These are phyloP conservation scores for Boletus subcaerulescens DNA, from an alignment of 768 basidiomycete species.

Conservation along the genomic window DNA sequence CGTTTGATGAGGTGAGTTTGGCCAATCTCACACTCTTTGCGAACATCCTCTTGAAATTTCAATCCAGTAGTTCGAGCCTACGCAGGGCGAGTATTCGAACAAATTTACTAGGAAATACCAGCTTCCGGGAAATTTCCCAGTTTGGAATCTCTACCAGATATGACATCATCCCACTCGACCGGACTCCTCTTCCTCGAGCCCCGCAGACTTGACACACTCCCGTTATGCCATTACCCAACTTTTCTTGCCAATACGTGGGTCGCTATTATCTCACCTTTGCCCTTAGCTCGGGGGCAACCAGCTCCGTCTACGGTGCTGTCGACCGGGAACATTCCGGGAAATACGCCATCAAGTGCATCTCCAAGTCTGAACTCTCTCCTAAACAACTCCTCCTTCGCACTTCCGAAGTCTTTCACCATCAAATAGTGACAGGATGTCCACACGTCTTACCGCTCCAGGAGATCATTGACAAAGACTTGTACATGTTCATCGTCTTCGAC, in stretches of 20 bases:
- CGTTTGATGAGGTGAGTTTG: too few relatives aligned
- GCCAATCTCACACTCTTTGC: too few relatives aligned
- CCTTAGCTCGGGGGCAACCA: slow-evolving; percentile 76
- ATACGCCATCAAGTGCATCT: slow-evolving; percentile 77
- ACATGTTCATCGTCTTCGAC: slow-evolving; percentile 67
- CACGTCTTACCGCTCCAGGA: slow-evolving; percentile 70
- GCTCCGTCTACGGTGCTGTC: slow-evolving; percentile 72
- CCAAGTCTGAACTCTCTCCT: slow-evolving; percentile 51
- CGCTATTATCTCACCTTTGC: slow-evolving; percentile 55
- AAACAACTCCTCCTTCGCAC: slow-evolving; percentile 57
- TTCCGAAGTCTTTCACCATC: slow-evolving; percentile 66
- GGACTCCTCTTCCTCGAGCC: background rate
- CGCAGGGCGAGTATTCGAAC: too few relatives aligned
- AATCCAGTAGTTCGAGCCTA: too few relatives aligned
- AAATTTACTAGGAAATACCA: background rate
- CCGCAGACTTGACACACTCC: background rate
- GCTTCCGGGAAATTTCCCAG: background rate
- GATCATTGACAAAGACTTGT: slow-evolving; percentile 55
- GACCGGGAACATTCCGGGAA: slow-evolving; percentile 43
- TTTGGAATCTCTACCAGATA: background rate
- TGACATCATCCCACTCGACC: slow-evolving; percentile 2
- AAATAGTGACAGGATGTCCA: slow-evolving; percentile 49
- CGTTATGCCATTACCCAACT: slow-evolving; percentile 40
- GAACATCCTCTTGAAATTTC: too few relatives aligned
- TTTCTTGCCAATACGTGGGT: slow-evolving; percentile 51